Evolutionary conservation across 495 filamentous ascomycete genomes (phyloP), one percentile per base, ranked within the genome.

Genomic region (Beverwykella pulmonaria): DNA sequence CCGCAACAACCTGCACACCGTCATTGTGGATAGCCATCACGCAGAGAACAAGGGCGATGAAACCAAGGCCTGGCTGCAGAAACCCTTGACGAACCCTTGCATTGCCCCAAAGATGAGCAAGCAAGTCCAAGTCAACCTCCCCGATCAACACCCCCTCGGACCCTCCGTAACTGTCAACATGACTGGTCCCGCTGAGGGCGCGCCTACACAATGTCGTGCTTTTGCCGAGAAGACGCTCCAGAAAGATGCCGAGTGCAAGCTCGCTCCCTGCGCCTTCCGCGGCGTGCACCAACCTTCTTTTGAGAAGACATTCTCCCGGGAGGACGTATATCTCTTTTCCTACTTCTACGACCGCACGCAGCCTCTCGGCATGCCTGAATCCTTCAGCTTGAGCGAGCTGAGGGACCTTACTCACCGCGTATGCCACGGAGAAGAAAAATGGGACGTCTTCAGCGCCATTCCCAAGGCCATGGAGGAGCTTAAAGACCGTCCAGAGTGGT

Each of bases 301-400:
- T 41, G 89, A 85, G 64, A 94, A 96, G 83, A 98, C 94, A 0
- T 98, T 98, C 72, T 81, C 92, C 19, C 82, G 83, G 59, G 94
- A 97, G 75, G 95, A 97, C 73, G 86, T 97, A 23, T 98, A 92
- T 80, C 91, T 96, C 67, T 93, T 98, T 78, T 95, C 91, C 39
- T 98, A 93, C 81, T 98, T 98, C 80, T 96, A 87, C 79, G 94
- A 98, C 81, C 93, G 94, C 73, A 92, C 91, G 30, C 82, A 88
- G 66, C 90, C 90, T 48, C 83, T 98, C 36, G 94, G 94, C 68
- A 97, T 98, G 92, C 94, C 95, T 1, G 91, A 96, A 65, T 90
- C 88, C 8, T 98, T 97, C 78, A 96, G 92, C 8, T 77, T 98
- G 29, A 82, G 86, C 34, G 95, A 98, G 78, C 82, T 98, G 64